phyloP scores from a whole-genome alignment of 768 basidiomycete genomes.

The Rossbeevera mucosa region DNA sequence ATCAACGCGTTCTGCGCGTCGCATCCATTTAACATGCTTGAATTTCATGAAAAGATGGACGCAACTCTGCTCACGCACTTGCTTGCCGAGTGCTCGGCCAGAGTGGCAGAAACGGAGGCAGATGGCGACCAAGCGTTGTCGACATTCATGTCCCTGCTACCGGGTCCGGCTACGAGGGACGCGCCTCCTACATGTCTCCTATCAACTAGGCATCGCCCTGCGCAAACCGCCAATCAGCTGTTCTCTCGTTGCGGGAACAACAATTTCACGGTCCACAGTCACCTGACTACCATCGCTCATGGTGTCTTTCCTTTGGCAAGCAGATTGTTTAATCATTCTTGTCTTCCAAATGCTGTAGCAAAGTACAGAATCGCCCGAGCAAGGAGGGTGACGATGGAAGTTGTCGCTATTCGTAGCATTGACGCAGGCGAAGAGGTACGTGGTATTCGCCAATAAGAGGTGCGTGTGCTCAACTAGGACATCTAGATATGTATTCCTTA shows the following conservation, averaged over 20 bases:
- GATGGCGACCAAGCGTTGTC: slow-evolving; percentile 27
- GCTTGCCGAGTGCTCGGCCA: slow-evolving; percentile 36
- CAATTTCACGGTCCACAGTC: slow-evolving; percentile 74
- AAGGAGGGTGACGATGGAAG: slow-evolving; percentile 50
- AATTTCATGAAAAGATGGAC: slow-evolving; percentile 53
- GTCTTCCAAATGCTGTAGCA: slow-evolving; percentile 65
- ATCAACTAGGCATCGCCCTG: slow-evolving; percentile 24
- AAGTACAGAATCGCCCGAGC: slow-evolving; percentile 47
- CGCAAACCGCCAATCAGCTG: slow-evolving; percentile 27
- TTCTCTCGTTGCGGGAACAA: slow-evolving; percentile 73
- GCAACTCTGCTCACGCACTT: slow-evolving; percentile 62
- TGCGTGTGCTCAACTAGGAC: background rate
- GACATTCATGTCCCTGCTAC: slow-evolving; percentile 43
- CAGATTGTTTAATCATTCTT: slow-evolving; percentile 80
- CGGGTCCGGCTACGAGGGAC: slow-evolving; percentile 31
- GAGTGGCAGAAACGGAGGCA: slow-evolving; percentile 2
- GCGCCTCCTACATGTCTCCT: slow-evolving; percentile 33
- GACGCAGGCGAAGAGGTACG: slow-evolving; percentile 59
- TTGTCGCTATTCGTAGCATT: slow-evolving; percentile 61
- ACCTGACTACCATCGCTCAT: slow-evolving; percentile 64
- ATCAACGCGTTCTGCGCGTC: slow-evolving; percentile 47
- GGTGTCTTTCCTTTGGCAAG: slow-evolving; percentile 76
- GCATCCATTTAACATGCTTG: slow-evolving; percentile 43
- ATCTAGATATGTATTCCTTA: slow-evolving; percentile 72
- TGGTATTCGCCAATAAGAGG: background rate